phyloP scores from a whole-genome alignment of 2,329 filamentous ascomycete species.

The Fusarium foetens region DNA sequence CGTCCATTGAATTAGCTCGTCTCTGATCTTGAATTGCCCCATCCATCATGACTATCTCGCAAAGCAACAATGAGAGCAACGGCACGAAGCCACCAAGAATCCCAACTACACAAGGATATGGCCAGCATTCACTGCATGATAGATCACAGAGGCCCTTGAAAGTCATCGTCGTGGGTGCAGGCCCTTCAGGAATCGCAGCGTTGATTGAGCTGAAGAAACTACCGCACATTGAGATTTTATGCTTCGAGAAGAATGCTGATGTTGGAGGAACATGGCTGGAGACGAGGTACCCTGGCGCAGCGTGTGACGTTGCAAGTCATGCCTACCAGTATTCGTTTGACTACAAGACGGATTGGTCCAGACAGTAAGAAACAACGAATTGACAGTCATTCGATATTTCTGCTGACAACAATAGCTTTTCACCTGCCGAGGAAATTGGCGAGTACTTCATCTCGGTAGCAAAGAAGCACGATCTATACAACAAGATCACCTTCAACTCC shows the following conservation, averaged over 20 bases:
- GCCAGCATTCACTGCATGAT: neutral
- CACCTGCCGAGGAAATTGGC: slow-evolving; percentile 5
- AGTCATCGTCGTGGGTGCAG: slow-evolving; percentile 13
- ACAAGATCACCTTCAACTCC: neutral
- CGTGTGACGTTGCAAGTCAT: slow-evolving; percentile 12
- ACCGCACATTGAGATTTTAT: neutral
- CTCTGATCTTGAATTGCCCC: too few species aligned
- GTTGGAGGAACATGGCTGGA: slow-evolving; percentile 22
- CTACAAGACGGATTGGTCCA: slow-evolving; percentile 1
- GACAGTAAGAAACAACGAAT: neutral
- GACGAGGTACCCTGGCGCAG: slow-evolving; percentile 10
- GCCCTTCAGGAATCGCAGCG: slow-evolving; percentile 8
- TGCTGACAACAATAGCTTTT: neutral
- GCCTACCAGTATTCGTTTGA: slow-evolving; percentile 6
- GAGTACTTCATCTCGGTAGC: slow-evolving; percentile 15
- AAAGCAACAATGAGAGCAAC: neutral
- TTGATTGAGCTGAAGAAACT: slow-evolving; percentile 3
- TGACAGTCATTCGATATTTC: accelerated
- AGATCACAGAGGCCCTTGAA: neutral
- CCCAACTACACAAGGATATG: neutral
- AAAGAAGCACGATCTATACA: neutral
- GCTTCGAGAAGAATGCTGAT: slow-evolving; percentile 15
- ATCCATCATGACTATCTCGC: neutral
- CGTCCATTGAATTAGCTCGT: neutral
- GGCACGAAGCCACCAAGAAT: too few species aligned